Evolutionary conservation across 805 yeast genomes (phyloP).

Genomic region (Maudiozyma serrabonitensis): DNA sequence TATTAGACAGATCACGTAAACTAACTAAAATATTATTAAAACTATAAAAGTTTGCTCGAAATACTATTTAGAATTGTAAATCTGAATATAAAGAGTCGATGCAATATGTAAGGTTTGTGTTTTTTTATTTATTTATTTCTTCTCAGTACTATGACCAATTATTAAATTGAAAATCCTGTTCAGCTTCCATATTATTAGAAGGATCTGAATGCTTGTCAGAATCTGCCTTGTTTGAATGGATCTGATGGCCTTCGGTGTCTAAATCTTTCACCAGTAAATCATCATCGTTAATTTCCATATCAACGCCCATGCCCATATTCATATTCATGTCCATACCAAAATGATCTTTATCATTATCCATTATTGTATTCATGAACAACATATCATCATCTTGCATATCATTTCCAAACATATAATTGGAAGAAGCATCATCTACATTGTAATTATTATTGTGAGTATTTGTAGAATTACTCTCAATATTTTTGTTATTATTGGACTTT

Average conservation of each 20-base stretch:
- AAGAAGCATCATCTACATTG: not conserved
- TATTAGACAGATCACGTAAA: too few species aligned
- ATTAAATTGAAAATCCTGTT: not conserved
- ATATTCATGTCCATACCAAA: slow-evolving; percentile 1
- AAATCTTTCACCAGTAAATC: not conserved
- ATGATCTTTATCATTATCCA: slow-evolving; percentile 4
- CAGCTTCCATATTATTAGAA: not conserved
- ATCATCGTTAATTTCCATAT: not conserved
- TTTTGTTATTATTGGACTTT: not conserved
- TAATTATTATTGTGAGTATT: not conserved
- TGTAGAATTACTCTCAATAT: not conserved
- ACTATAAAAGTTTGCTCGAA: too few species aligned
- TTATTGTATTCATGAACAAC: slow-evolving; percentile 5
- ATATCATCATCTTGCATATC: slow-evolving; percentile 4
- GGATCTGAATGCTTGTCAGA: not conserved
- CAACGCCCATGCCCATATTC: slow-evolving; percentile 1
- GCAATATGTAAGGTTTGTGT: too few species aligned
- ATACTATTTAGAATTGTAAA: too few species aligned
- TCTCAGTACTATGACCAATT: not conserved
- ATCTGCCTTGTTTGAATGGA: not conserved
- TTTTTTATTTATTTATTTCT: too few species aligned
- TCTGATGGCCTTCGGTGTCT: not conserved
- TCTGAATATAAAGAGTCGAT: too few species aligned
- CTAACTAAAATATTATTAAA: too few species aligned
- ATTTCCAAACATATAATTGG: slow-evolving; percentile 1